Base-by-base conservation (phyloP, 108 stramenopile species). In the Skeletonema potamos region DNA sequence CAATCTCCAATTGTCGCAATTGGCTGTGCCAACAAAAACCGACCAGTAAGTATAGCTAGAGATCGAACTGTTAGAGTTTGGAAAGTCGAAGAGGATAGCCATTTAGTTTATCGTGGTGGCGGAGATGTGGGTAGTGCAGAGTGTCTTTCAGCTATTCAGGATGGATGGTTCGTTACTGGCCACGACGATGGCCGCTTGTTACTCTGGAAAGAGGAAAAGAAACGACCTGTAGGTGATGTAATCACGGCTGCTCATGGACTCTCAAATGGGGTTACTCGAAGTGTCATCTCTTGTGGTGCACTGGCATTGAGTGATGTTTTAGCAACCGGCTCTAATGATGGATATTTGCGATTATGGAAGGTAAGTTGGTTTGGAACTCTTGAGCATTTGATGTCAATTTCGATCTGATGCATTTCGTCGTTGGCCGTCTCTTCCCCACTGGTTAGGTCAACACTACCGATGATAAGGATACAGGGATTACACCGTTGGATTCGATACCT, bases 71-170 rank as follows among this genome's bases (percentile, higher is more conserved):
- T 89, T 34, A 91, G 99, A 22, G 85, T 89, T 26, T 99, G 99
- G 99, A 99, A 99, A 81, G 67, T 99, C 28, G 84, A 86, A 15
- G 97, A 99, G 69, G 97, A 98, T 72, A 96, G 96, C 17, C 99
- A 99, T 76, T 76, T 99, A 27, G 97, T 99, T 27, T 98, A 91
- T 74, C 87, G 97, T 28, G 90, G 87, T 29, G 92, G 93, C 10
- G 81, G 84, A 17, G 84, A 86, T 59, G 76, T 87, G 11, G 65
- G 74, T 30, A 81, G 88, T n/a, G 86, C 95, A 13, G 96, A 96
- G 58, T 85, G 88, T 54, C 81, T 92, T 26, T 46, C 71, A 3
- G 81, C 90, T 55, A 72, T 98, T 39, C 89, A 88, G 62, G 96
- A 98, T 62, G 92, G 94, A 46, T 96, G 90, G 86, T 98, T 94